Evolutionary conservation across 2,329 filamentous ascomycete genomes (phyloP).

Genomic region (Aspergillus carbonarius): DNA sequence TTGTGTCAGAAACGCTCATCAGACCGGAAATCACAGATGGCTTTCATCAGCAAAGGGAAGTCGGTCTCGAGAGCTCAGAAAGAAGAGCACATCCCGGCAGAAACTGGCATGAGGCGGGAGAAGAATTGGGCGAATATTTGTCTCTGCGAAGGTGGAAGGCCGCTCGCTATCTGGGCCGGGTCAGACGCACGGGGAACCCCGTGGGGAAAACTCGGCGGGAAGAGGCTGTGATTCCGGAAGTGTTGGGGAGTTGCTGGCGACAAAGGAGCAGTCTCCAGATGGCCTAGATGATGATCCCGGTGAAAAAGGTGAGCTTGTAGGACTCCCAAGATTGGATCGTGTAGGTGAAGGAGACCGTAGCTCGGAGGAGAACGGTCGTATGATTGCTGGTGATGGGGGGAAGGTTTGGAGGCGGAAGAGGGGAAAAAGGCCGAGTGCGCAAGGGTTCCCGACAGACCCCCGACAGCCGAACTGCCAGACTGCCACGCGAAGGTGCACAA

Average conservation of each 20-base stretch:
- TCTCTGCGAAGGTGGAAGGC: background rate
- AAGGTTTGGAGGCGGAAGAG: constrained; percentile 5
- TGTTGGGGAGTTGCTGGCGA: background rate
- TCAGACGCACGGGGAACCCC: constrained; percentile 4
- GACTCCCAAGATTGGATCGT: background rate
- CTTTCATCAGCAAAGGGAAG: background rate
- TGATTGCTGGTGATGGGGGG: constrained; percentile 8
- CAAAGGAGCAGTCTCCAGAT: background rate
- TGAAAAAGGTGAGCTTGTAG: background rate
- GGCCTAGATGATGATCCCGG: background rate
- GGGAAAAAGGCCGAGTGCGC: constrained; percentile 4
- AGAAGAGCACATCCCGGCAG: background rate
- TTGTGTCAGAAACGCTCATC: constrained; percentile 12
- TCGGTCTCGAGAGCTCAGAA: background rate
- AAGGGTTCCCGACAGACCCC: background rate
- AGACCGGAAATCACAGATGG: background rate
- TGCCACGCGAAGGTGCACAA: background rate
- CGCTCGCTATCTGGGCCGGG: background rate
- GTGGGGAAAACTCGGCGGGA: constrained; percentile 6
- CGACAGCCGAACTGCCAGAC: background rate
- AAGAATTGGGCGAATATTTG: background rate
- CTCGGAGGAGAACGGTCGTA: constrained; percentile 8
- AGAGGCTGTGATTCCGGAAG: background rate
- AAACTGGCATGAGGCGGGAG: constrained; percentile 4
- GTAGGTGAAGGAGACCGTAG: background rate